Percentiles rank a stretch among this genome's conserved stretches.
These are phyloP conservation scores for Scutellaria galericulata DNA, from an alignment of 257 asterid genomes.

Conservation along the genomic window DNA sequence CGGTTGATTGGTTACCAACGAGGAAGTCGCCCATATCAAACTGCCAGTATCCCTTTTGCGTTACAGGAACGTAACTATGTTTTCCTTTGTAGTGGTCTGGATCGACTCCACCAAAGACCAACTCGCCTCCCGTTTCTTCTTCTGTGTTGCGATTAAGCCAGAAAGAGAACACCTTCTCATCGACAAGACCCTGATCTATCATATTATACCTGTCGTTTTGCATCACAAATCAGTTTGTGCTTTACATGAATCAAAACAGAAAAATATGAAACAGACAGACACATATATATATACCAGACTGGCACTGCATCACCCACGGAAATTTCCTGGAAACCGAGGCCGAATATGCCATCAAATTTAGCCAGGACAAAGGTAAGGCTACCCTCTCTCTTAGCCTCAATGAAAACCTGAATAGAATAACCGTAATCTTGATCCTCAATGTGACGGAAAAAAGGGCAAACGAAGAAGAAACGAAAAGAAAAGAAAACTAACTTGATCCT, in stretches of 20 bases:
- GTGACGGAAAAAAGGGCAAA: background rate
- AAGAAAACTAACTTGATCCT: constrained; percentile 72
- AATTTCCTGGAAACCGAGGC: constrained; percentile 96
- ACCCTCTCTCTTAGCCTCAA: constrained; percentile 85
- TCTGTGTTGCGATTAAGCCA: constrained; percentile 82
- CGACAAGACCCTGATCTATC: constrained; percentile 79
- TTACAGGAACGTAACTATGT: constrained; percentile 75
- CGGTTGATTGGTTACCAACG: constrained; percentile 77
- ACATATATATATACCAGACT: constrained; percentile 63
- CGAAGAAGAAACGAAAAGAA: background rate
- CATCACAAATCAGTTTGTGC: constrained; percentile 14
- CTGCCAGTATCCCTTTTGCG: constrained; percentile 96
- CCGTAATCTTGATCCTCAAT: background rate
- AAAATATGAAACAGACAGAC: background rate
- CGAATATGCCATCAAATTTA: constrained; percentile 91
- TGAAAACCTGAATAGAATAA: constrained; percentile 60
- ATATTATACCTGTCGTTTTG: constrained; percentile 69
- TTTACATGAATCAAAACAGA: background rate
- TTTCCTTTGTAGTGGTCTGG: constrained; percentile 69
- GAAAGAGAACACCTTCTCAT: constrained; percentile 76
- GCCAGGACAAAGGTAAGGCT: constrained; percentile 74
- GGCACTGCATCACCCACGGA: constrained; percentile 81
- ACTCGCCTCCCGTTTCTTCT: constrained; percentile 82
- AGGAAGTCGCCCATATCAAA: constrained; percentile 77
- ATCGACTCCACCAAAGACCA: constrained; percentile 90